Base-by-base conservation (phyloP, 1,284 basidiomycete species). In the Coniophora puteana region DNA sequence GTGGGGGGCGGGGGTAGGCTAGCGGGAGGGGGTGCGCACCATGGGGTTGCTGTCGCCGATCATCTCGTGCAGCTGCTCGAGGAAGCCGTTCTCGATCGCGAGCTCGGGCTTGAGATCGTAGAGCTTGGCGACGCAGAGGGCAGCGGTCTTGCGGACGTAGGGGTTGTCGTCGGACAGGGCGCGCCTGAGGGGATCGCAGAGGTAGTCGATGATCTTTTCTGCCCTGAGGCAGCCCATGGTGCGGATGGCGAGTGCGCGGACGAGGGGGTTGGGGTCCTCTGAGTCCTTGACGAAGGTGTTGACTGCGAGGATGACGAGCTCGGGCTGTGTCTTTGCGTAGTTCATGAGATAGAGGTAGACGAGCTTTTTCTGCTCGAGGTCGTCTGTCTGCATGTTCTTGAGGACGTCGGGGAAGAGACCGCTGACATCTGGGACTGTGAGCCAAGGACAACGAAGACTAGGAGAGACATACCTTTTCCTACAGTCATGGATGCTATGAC, bases 311-410 rank as follows among this genome's bases (percentile, higher is more conserved):
- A 99, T 98, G 64, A 98, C 95, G 54, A 82, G 76, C 63, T 99
- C 95, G 0, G 96, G 95, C 61, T 99, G 95, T 0, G 95, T 94
- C 63, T 96, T 96, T 38, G 94, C 93, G 56, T 98, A 98, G 71
- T 97, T 96, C 86, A 97, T 97, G 45, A 98, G 83, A 63, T 97
- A 99, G 33, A 98, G 81, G 59, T 99, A 99, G 18, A 98, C 95
- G 33, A 99, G 86, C 65, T 95, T 94, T 76, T 94, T 95, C 65
- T 94, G 91, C 60, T 94, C 93, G 39, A 95, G 76, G 60, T 94
- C 89, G 29, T 93, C 91, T 17, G 91, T 92, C 61, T 93, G 88
- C 92, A 97, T 97, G 67, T 98, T 98, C 78, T 98, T 98, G 60
- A 99, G 83, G 18, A 99, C 95, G 66, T 97, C 93, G 5, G 93